Conservation (phyloP, 208 protist genomes). For the Chromosphaera perkinsii region DNA sequence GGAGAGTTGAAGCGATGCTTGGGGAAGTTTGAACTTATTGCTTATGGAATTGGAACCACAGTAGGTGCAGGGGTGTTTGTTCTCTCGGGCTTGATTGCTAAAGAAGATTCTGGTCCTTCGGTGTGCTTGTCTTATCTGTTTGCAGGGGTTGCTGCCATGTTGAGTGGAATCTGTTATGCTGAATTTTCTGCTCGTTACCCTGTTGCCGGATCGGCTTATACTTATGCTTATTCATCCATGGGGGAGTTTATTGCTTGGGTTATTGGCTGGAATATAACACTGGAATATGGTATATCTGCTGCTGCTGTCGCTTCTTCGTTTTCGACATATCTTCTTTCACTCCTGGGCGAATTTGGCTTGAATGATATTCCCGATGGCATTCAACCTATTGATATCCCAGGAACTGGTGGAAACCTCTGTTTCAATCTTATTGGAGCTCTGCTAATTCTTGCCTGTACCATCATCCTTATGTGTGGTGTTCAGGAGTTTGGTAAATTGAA, state of each 20-base stretch:
- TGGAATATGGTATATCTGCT: too few relatives aligned
- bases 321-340: too few relatives aligned
- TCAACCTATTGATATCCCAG: too few relatives aligned
- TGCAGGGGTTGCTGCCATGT: neutral
- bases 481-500: neutral
- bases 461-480: neutral
- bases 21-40: neutral
- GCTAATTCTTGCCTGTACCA: neutral
- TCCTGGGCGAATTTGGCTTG: neutral
- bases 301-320: too few relatives aligned
- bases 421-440: too few relatives aligned
- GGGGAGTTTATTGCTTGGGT: neutral
- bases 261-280: neutral
- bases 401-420: too few relatives aligned
- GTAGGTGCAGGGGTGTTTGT: neutral
- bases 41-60: neutral
- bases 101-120: too few relatives aligned
- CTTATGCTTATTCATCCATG: neutral
- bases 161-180: too few relatives aligned
- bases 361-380: neutral
- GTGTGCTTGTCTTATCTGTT: neutral
- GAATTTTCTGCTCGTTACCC: neutral
- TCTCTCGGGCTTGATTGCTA: neutral
- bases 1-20: neutral
- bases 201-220: neutral